These are phyloP conservation scores for Kwoniella bestiolae DNA, from an alignment of 768 basidiomycete genomes.

Conservation along the genomic window DNA sequence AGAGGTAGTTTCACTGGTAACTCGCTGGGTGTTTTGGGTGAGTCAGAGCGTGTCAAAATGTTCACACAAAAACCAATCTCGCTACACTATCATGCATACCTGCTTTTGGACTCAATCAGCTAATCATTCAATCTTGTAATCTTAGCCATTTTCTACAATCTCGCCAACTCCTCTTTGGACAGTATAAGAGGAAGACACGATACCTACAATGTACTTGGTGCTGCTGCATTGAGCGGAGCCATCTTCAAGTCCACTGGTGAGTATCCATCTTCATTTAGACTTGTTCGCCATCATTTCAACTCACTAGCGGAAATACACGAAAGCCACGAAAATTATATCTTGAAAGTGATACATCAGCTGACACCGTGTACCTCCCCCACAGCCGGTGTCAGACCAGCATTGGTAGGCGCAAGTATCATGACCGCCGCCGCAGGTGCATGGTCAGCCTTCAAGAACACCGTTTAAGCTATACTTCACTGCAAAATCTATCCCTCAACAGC, in stretches of 20 bases:
- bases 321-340: neutral
- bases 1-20: slow-evolving; percentile 98
- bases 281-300: slow-evolving; percentile 22
- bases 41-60: slow-evolving; percentile 54
- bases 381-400: slow-evolving; percentile 91
- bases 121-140: too few relatives aligned
- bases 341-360: slow-evolving; percentile 34
- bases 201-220: slow-evolving; percentile 84
- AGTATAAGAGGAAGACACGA: slow-evolving; percentile 88
- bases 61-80: neutral
- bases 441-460: slow-evolving; percentile 83
- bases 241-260: slow-evolving; percentile 92
- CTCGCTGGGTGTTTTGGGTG: slow-evolving; percentile 95
- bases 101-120: neutral
- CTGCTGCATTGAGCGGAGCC: slow-evolving; percentile 86
- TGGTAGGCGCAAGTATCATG: slow-evolving; percentile 85
- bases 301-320: too few relatives aligned
- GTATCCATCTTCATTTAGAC: slow-evolving; percentile 56
- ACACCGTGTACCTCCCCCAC: slow-evolving; percentile 15
- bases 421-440: slow-evolving; percentile 88
- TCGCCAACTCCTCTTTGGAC: slow-evolving; percentile 92
- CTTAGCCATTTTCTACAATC: slow-evolving; percentile 97
- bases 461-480: slow-evolving; percentile 22
- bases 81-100: neutral
- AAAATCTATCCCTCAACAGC: neutral